Conservation (phyloP, 1,284 basidiomycete genomes). For the Megacollybia platyphylla region DNA sequence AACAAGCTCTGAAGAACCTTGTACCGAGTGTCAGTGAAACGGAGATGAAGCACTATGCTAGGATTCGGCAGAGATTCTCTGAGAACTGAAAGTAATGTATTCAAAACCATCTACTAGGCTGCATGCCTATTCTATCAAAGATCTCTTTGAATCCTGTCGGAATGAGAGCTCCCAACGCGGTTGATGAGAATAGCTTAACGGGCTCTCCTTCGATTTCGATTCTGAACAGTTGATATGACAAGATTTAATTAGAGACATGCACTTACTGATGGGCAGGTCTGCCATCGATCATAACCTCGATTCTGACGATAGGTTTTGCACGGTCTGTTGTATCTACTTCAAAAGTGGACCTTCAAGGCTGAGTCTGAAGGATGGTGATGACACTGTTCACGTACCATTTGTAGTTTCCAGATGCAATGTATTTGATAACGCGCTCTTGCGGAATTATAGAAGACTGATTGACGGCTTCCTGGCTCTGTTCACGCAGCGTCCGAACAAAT, state of each 20-base stretch:
- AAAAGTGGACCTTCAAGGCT: conserved; percentile 41
- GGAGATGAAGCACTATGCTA: conserved; percentile 83
- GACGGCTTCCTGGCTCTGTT: conserved; percentile 25
- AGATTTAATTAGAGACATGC: not conserved
- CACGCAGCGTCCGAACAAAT: conserved; percentile 34
- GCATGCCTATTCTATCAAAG: conserved; percentile 40
- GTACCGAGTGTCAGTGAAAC: conserved; percentile 81
- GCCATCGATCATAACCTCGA: conserved; percentile 59
- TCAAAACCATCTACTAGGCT: conserved; percentile 37
- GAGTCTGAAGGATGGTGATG: not conserved
- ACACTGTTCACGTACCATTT: conserved; percentile 33
- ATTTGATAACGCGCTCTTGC: conserved; percentile 54
- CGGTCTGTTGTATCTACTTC: conserved; percentile 61
- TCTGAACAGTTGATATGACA: conserved; percentile 13
- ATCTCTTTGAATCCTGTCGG: conserved; percentile 37
- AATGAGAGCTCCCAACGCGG: conserved; percentile 35
- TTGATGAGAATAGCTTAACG: conserved; percentile 27
- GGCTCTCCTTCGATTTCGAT: conserved; percentile 35
- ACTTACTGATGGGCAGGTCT: conserved; percentile 43
- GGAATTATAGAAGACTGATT: conserved; percentile 24
- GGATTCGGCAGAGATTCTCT: conserved; percentile 65
- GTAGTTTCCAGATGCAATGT: conserved; percentile 46
- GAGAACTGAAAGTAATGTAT: conserved; percentile 8
- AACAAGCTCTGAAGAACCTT: conserved; percentile 61
- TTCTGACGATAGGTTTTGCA: conserved; percentile 36